These are phyloP conservation scores for Suillus bovinus DNA, from an alignment of 768 basidiomycete genomes.

Conservation along the genomic window DNA sequence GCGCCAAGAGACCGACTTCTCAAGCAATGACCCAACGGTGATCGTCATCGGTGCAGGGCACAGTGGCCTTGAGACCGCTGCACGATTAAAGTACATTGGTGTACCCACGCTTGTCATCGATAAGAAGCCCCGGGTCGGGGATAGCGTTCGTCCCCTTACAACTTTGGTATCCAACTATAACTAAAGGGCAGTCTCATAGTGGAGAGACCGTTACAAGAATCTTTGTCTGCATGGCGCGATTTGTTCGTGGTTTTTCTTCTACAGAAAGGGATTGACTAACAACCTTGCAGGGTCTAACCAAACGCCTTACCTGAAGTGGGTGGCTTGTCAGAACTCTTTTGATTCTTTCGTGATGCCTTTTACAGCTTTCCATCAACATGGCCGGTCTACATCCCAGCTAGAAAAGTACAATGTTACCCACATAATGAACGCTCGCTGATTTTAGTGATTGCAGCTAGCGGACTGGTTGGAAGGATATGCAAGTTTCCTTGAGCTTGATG, in stretches of 20 bases:
- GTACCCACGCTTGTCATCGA: constrained; percentile 60
- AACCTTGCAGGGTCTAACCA: constrained; percentile 46
- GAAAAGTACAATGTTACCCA: constrained; percentile 36
- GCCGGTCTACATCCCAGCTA: constrained; percentile 52
- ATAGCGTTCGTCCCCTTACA: constrained; percentile 30
- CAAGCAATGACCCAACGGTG: constrained; percentile 53
- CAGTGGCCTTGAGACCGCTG: constrained; percentile 63
- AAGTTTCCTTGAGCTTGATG: constrained; percentile 56
- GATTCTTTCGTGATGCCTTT: background rate
- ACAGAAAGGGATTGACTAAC: background rate
- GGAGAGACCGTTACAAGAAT: constrained; percentile 38
- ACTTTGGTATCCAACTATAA: background rate
- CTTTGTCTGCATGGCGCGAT: constrained; percentile 55
- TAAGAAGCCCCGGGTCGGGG: constrained; percentile 50
- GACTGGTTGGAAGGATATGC: constrained; percentile 69
- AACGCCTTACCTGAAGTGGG: constrained; percentile 55
- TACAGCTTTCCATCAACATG: constrained; percentile 56
- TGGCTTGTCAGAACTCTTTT: background rate
- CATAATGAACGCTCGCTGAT: background rate
- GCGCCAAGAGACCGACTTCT: constrained; percentile 44
- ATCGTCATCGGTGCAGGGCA: constrained; percentile 69
- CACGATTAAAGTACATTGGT: constrained; percentile 61
- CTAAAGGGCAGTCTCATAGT: constrained; percentile 25
- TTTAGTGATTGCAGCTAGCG: constrained; percentile 44
- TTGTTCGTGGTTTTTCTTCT: constrained; percentile 32